These are phyloP conservation scores for Cydonia oblonga DNA, from an alignment of 331 rosid genomes.

Conservation along the genomic window DNA sequence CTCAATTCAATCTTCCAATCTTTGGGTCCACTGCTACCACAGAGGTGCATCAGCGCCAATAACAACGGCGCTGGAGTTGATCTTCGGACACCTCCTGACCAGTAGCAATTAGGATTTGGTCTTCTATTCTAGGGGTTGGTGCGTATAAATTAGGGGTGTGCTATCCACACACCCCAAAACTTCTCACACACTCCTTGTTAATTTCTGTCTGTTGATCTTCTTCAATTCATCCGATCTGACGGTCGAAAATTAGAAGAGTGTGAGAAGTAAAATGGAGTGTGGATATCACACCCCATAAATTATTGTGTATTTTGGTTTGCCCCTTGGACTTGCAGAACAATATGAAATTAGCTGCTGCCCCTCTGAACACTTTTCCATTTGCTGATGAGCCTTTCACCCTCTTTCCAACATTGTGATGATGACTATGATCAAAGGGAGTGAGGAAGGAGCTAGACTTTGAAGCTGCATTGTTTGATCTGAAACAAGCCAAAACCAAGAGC, in stretches of 20 bases:
- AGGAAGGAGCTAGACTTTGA: not conserved
- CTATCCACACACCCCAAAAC: no score
- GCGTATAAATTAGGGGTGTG: not conserved
- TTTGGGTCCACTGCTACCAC: not conserved
- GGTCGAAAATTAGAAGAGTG: no score
- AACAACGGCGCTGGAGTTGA: not conserved
- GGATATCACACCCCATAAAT: no score
- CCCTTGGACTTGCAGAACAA: constrained; percentile 19
- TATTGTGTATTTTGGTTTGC: not conserved
- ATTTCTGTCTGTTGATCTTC: no score
- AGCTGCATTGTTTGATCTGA: not conserved
- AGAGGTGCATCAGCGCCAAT: not conserved
- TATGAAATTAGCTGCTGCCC: not conserved
- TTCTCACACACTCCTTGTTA: no score
- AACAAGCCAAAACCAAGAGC: not conserved
- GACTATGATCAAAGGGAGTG: not conserved
- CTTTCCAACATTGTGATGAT: not conserved
- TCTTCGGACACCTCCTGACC: not conserved
- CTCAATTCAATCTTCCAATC: not conserved
- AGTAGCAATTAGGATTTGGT: not conserved
- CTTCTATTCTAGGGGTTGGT: not conserved
- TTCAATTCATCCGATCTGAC: no score
- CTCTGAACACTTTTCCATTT: not conserved
- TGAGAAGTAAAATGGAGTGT: no score
- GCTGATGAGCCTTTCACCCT: not conserved